Evolutionary conservation across 345 rosid genomes (phyloP), one percentile per base, ranked within the genome.

Genomic region (Excoecaria agallocha): DNA sequence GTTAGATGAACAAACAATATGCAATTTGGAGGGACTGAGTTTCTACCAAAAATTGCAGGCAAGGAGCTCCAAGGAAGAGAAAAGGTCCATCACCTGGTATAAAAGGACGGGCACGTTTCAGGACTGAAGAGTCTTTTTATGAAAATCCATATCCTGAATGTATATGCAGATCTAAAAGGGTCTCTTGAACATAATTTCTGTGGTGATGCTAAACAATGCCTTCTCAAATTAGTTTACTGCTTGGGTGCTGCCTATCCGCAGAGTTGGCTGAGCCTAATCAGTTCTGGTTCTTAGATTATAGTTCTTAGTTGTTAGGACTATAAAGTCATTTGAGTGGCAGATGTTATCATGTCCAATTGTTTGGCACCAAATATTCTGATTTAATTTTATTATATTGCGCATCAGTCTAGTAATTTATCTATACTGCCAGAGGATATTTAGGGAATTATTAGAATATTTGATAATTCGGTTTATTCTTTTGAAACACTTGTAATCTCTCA

Each of bases 81-180:
- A 87, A 76, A 59, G 91, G 93, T 46, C 86, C 94, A 20, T 57
- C 76, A 39, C 89, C 84, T 1, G 96, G 99, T 75, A 80, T 87
- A 58, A 91, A 86, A 80, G 99, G 98, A 10, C 88, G 94, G 59
- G 94, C 93, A 20, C 85, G 96, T 25, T 84, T 89, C 77, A 79
- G 91, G 82, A 91, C 93, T 1, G 97, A 95, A 85, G 98, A 95
- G 86, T 90, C 94, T 4, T 95, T 95, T 71, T 91, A 91, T 30
- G 94, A 93, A 83, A 93, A 95, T 76, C 93, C 99, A n/a, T 90
- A 81, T 59, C 99, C 97, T 0, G 96, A 95, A 72, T 93, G 99
- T 59, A 90, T 95, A 57, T 93, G 97, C 73, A 78, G 80, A 79
- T 77, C 93, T 85, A 86, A 63, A 56, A n/a, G 5, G 70, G 76